Base-by-base conservation (phyloP, 495 filamentous ascomycete genomes). In the Xylaria longipes region DNA sequence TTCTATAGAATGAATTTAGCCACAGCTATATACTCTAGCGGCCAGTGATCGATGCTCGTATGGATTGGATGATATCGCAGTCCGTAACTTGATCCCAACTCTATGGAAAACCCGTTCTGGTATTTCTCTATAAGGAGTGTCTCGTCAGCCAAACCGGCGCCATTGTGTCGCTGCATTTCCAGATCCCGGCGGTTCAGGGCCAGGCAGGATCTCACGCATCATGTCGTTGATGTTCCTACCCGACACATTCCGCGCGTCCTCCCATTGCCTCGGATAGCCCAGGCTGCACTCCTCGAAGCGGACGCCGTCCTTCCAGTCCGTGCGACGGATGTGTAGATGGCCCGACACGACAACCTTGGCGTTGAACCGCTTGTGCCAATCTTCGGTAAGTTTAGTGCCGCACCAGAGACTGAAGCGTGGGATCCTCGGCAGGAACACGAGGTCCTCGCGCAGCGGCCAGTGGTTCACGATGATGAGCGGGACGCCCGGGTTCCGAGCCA, bases 391-490 rank as follows among this genome's bases (percentile, higher is more conserved):
- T 67, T 75, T 79, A 2, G 77, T 80, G 31, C 79, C 79, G 71
- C 79, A 80, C 79, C 79, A 80, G 25, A 80, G 72, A 45, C 74
- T 73, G 68, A 80, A 80, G 14, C 79, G 70, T 68, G 79, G 79
- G 39, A 80, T 74, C 22, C 61, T 20, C 20, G 79, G 79, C 46
- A 80, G 79, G 58, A 63, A 78, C 39, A 80, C 73, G 37, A 80
- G 73, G 64, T 80, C 79, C 72, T 79, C 74, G 43, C 79, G 77
- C 72, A 80, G 69, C 33, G 79, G 79, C 79, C 79, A 80, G 67
- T 80, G 79, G 60, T 80, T 80, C 37, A 66, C 73, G 54, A 80
- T 71, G 27, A 80, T 65, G 25, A 78, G 69, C 46, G 70, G 70
- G 6, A 66, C 65, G 15, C 57, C 75, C 17, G 71, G 64, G 29